Conservation (phyloP, 1,139 yeast species). For the Kodamaea alishanica region DNA sequence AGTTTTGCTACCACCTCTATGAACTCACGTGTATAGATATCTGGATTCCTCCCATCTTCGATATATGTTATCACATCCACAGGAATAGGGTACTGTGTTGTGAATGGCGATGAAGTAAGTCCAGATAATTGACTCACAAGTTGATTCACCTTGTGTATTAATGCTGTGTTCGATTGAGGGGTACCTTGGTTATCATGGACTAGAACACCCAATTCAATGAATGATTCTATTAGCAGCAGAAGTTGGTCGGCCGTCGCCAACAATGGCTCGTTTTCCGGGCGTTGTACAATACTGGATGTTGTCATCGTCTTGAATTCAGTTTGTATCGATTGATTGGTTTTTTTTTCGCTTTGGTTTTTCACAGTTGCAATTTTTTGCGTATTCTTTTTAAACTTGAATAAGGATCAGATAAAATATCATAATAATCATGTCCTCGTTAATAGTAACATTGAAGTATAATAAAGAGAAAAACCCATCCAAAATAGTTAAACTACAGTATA, state of each 20-base stretch:
- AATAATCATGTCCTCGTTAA: conserved; percentile 2
- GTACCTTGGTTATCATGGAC: conserved; percentile 94
- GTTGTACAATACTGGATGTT: conserved; percentile 28
- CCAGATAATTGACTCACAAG: conserved; percentile 37
- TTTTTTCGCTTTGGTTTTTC: background rate
- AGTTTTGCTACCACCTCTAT: conserved; percentile 87
- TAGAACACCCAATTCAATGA: conserved; percentile 83
- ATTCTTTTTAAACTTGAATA: background rate
- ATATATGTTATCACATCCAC: conserved; percentile 78
- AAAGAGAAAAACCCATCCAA: conserved; percentile 6
- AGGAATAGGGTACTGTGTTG: conserved; percentile 54
- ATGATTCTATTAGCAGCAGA: conserved; percentile 72
- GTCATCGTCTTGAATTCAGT: conserved; percentile 26
- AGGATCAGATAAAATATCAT: background rate
- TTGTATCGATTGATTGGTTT: background rate
- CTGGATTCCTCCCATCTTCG: conserved; percentile 96
- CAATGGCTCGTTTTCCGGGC: conserved; percentile 40
- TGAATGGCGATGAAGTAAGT: conserved; percentile 31
- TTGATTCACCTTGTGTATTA: conserved; percentile 40
- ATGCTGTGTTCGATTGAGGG: conserved; percentile 42
- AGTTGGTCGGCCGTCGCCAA: conserved; percentile 56
- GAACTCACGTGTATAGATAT: conserved; percentile 92
- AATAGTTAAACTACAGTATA: conserved; percentile 8
- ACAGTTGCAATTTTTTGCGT: background rate
- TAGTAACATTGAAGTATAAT: conserved; percentile 8